phyloP scores from a whole-genome alignment of 352 stramenopile species.

The Phytophthora sojae region DNA sequence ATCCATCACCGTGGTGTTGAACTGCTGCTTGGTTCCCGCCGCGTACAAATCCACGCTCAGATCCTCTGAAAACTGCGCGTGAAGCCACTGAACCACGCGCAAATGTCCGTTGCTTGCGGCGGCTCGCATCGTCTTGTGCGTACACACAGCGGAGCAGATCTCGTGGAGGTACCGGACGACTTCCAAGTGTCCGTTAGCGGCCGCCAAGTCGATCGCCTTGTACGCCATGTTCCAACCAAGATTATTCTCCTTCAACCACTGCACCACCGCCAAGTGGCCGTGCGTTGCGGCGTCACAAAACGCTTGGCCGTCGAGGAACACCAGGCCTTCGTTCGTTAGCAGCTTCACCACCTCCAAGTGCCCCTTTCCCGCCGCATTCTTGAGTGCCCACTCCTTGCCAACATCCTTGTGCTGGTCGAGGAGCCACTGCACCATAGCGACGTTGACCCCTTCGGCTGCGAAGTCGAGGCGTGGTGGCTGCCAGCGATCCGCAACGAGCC shows the following conservation, averaged over 20 bases:
- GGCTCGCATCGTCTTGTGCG: conserved; percentile 24
- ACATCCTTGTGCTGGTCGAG: conserved; percentile 11
- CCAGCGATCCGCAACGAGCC: conserved; percentile 20
- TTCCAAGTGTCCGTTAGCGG: conserved; percentile 30
- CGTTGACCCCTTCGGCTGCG: conserved; percentile 31
- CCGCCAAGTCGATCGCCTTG: conserved; percentile 34
- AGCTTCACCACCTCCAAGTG: conserved; percentile 36
- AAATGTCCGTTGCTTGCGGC: conserved; percentile 35
- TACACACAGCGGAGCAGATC: conserved; percentile 21
- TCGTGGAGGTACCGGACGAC: conserved; percentile 34
- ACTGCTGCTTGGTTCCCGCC: conserved; percentile 22
- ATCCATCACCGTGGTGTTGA: conserved; percentile 39
- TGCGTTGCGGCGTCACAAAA: conserved; percentile 30
- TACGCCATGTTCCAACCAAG: conserved; percentile 29
- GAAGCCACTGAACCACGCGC: conserved; percentile 31
- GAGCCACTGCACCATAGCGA: conserved; percentile 34
- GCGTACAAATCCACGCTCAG: conserved; percentile 21
- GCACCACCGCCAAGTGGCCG: conserved; percentile 24
- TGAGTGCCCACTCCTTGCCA: conserved; percentile 28
- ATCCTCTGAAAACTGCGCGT: conserved; percentile 19
- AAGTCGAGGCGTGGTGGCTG: conserved; percentile 31
- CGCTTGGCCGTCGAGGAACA: conserved; percentile 26
- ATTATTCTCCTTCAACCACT: conserved; percentile 35
- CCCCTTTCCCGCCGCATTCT: conserved; percentile 29
- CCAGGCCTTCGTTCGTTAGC: conserved; percentile 20